phyloP scores from a whole-genome alignment of 2,329 filamentous ascomycete genomes.

The Elsinoe batatas region DNA sequence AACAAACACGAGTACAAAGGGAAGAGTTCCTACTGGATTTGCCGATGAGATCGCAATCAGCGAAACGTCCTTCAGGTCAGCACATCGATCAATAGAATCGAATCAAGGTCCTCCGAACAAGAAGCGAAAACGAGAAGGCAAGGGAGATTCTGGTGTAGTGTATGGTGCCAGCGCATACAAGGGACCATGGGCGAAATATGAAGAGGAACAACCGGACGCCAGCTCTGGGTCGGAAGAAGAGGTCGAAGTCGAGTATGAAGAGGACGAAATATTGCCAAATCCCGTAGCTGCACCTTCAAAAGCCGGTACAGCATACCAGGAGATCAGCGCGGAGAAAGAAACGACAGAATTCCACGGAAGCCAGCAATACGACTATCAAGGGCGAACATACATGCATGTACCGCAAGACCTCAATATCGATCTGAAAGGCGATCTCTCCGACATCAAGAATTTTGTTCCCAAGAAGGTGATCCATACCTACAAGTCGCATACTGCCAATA shows the following conservation, averaged over 20 bases:
- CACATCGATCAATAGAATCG: slow-evolving; percentile 66
- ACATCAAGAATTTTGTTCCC: slow-evolving; percentile 79
- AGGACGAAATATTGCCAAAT: slow-evolving; percentile 56
- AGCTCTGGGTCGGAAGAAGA: slow-evolving; percentile 62
- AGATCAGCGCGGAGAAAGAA: slow-evolving; percentile 47
- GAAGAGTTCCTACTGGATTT: slow-evolving; percentile 57
- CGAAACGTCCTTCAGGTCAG: slow-evolving; percentile 79
- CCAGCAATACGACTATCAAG: slow-evolving; percentile 82
- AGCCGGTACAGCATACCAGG: slow-evolving; percentile 41
- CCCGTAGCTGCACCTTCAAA: slow-evolving; percentile 52
- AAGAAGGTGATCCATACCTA: slow-evolving; percentile 90
- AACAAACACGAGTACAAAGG: slow-evolving; percentile 28
- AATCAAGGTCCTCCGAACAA: slow-evolving; percentile 52
- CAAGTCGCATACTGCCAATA: slow-evolving; percentile 68
- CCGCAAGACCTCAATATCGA: slow-evolving; percentile 84
- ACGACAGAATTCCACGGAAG: slow-evolving; percentile 79
- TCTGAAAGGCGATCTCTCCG: slow-evolving; percentile 69
- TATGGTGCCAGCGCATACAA: slow-evolving; percentile 84
- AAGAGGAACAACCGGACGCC: slow-evolving; percentile 59
- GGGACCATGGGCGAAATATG: slow-evolving; percentile 87
- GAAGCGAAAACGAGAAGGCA: slow-evolving; percentile 70
- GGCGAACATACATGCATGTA: slow-evolving; percentile 94
- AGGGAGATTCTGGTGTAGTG: slow-evolving; percentile 72
- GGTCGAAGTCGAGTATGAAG: slow-evolving; percentile 60
- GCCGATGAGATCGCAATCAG: slow-evolving; percentile 84